Conservation (phyloP, 805 yeast genomes). For the Blastobotrys robertii region DNA sequence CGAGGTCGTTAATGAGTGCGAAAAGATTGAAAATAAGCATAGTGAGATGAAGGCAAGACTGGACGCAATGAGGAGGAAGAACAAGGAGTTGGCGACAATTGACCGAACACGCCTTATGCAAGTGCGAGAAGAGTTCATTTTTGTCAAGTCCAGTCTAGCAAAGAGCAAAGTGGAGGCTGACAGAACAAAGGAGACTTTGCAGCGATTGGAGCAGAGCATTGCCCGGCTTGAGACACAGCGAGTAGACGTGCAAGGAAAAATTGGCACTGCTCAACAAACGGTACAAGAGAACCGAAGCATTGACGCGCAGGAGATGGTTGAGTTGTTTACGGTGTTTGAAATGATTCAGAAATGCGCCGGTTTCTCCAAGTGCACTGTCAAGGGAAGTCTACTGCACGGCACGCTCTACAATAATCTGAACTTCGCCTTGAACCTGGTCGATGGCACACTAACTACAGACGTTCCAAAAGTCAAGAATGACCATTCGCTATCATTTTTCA, state of each 20-base stretch:
- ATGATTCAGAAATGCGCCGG: conserved; percentile 1
- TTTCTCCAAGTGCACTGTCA: not conserved
- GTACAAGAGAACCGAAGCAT: conserved; percentile 13
- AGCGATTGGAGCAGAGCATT: conserved; percentile 7
- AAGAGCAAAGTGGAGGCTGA: conserved; percentile 2
- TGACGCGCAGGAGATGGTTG: conserved; percentile 13
- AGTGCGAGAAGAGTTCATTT: conserved; percentile 11
- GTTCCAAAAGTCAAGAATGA: not conserved
- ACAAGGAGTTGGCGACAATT: conserved; percentile 9
- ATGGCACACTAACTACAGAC: not conserved
- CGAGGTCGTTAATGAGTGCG: conserved; percentile 3
- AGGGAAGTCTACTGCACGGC: not conserved
- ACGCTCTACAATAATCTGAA: not conserved
- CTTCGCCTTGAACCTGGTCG: not conserved
- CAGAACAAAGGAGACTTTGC: conserved; percentile 3
- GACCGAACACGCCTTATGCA: conserved; percentile 13
- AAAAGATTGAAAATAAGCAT: conserved; percentile 11
- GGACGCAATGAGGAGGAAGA: conserved; percentile 10
- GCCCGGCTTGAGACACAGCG: conserved; percentile 8
- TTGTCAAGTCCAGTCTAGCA: conserved; percentile 7
- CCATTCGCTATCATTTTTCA: not conserved
- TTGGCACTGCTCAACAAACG: conserved; percentile 16
- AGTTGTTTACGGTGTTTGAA: not conserved
- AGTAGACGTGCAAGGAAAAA: conserved; percentile 7
- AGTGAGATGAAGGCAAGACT: conserved; percentile 12